Evolutionary conservation across 176 grass and related monocot genomes (phyloP).

Genomic region (Themeda triandra): DNA sequence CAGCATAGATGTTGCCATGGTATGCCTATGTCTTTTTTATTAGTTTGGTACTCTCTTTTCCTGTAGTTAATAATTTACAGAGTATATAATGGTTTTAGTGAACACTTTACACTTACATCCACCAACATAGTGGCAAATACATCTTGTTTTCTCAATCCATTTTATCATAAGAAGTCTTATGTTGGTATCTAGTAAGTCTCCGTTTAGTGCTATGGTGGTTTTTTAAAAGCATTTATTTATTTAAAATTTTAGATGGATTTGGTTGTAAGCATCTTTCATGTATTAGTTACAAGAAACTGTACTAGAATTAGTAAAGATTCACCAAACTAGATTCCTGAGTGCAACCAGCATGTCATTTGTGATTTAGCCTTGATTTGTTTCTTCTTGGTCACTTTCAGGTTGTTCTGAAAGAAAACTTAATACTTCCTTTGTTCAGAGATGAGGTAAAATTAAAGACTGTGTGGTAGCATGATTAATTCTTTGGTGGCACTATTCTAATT

Average conservation of each 20-base stretch:
- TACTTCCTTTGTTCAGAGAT: constrained; percentile 94
- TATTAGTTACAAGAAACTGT: background rate
- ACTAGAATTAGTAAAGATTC: background rate
- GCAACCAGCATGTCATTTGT: background rate
- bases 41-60: constrained; percentile 5
- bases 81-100: constrained; percentile 1
- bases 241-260: constrained; percentile 5
- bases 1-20: constrained; percentile 97
- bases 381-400: constrained; percentile 52
- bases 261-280: background rate
- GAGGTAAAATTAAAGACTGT: constrained; percentile 64
- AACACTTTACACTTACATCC: background rate
- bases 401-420: constrained; percentile 92
- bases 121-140: background rate
- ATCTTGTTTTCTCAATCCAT: constrained; percentile 16
- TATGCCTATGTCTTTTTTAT: constrained; percentile 33
- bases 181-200: constrained; percentile 6
- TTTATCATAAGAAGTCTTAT: constrained; percentile 19
- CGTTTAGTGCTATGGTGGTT: background rate
- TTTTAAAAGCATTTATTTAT: background rate
- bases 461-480: constrained; percentile 3
- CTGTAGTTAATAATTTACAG: background rate
- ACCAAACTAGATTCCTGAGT: background rate
- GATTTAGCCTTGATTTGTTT: constrained; percentile 8
- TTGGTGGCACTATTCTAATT: constrained; percentile 31